Evolutionary conservation across 331 rosid genomes (phyloP).

Genomic region (Malus hybrid): DNA sequence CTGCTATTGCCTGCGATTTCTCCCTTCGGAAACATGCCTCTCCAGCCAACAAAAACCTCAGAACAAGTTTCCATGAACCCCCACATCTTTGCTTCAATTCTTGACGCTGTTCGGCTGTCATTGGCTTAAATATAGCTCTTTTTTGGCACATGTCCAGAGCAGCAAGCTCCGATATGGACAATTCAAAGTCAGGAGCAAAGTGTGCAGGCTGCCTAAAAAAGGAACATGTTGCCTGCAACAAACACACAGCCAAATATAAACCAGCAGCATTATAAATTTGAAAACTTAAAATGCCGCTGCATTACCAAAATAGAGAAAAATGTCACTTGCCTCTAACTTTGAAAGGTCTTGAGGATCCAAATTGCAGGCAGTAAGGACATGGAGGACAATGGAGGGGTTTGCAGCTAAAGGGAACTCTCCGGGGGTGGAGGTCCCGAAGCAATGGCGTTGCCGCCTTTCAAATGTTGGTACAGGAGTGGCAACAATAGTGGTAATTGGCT

Average conservation of each 20-base stretch:
- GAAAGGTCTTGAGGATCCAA: conserved; percentile 97
- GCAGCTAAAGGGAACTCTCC: conserved; percentile 98
- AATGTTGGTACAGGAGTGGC: conserved; percentile 51
- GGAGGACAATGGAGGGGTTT: conserved; percentile 87
- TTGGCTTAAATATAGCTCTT: conserved; percentile 81
- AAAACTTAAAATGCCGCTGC: conserved; percentile 5
- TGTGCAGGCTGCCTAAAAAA: conserved; percentile 88
- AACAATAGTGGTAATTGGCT: conserved; percentile 63
- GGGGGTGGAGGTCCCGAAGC: conserved; percentile 75
- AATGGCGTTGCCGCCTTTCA: conserved; percentile 75
- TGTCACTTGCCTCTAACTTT: conserved; percentile 80
- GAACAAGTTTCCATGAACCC: conserved; percentile 93
- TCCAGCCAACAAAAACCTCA: conserved; percentile 84
- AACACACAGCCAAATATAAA: conserved; percentile 27
- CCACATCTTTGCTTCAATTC: conserved; percentile 84
- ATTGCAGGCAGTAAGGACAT: conserved; percentile 76
- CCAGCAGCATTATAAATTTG: conserved; percentile 33
- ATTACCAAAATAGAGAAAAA: conserved; percentile 15
- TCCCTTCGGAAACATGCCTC: conserved; percentile 92
- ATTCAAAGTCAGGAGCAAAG: conserved; percentile 61
- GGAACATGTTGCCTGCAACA: conserved; percentile 89
- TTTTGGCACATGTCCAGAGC: conserved; percentile 86
- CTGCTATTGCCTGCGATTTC: conserved; percentile 87
- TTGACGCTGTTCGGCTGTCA: conserved; percentile 56
- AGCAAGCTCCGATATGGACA: conserved; percentile 85